Conservation (phyloP, 78 protist genomes). For the Guillardia theta region DNA sequence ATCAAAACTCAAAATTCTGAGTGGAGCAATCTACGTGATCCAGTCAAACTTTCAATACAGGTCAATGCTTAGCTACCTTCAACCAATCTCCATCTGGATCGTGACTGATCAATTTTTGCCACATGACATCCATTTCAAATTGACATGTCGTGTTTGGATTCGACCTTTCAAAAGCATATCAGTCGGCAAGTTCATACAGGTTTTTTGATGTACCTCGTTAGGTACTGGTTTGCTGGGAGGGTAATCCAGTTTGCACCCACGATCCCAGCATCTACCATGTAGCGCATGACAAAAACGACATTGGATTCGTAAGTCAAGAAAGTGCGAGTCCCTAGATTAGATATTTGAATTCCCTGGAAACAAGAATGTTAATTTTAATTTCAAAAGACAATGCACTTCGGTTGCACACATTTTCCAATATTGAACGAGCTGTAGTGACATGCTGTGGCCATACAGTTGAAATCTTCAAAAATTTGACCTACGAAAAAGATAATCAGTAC, state of each 20-base stretch:
- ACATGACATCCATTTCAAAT: not conserved
- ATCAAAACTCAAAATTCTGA: conserved; percentile 92
- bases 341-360: not conserved
- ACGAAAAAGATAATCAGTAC: not conserved
- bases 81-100: conserved; percentile 73
- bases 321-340: not conserved
- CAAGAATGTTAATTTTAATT: not conserved
- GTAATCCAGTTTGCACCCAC: conserved; percentile 74
- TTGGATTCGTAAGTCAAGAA: conserved; percentile 93
- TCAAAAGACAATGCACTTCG: not conserved
- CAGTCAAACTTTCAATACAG: not conserved
- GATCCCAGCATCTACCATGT: conserved; percentile 85
- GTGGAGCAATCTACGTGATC: conserved; percentile 83
- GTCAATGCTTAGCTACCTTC: not conserved
- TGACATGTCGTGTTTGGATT: not conserved
- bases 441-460: not conserved
- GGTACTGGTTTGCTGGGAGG: conserved; percentile 78
- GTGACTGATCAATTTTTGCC: conserved; percentile 43
- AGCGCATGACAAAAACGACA: conserved; percentile 89
- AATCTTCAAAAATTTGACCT: not conserved
- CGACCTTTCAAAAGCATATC: not conserved
- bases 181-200: not conserved
- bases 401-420: not conserved
- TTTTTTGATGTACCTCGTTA: not conserved
- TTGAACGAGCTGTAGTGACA: not conserved